A percentile compares a stretch with the other conserved stretches of the same genome.
Conservation (phyloP, 257 asterid species). For the Parsonsia alboflavescens region DNA sequence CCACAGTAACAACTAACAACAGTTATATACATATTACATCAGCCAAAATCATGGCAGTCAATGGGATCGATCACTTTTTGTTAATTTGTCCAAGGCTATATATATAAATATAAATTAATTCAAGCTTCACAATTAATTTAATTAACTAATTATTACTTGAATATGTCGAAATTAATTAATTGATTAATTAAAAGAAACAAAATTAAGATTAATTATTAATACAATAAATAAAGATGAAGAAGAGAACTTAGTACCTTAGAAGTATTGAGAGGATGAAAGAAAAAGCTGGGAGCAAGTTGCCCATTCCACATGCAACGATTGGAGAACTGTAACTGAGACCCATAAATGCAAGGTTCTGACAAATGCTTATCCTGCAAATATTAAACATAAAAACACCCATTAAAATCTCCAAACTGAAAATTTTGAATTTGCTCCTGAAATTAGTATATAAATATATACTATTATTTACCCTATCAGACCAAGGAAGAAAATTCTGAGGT, state of each 20-base stretch:
- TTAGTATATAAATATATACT: not conserved
- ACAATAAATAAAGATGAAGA: not conserved
- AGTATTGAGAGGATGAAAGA: conserved; percentile 53
- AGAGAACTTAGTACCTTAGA: conserved; percentile 40
- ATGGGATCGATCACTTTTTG: not conserved
- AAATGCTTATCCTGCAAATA: conserved; percentile 55
- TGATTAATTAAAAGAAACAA: too few relatives aligned
- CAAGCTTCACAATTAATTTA: too few relatives aligned
- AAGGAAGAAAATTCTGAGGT: conserved; percentile 49
- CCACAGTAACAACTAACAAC: not conserved
- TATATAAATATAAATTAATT: too few relatives aligned
- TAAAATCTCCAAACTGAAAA: too few relatives aligned
- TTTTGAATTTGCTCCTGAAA: too few relatives aligned
- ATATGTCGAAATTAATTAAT: too few relatives aligned
- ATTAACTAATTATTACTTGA: too few relatives aligned
- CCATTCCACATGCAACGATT: conserved; percentile 74
- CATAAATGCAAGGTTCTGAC: conserved; percentile 69
- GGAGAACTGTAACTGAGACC: conserved; percentile 83
- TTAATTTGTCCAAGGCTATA: too few relatives aligned
- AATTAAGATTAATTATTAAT: not conserved
- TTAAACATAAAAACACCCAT: not conserved
- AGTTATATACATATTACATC: too few relatives aligned
- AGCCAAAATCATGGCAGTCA: not conserved
- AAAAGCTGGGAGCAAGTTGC: conserved; percentile 57
- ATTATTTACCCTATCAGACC: conserved; percentile 61